Percentiles rank a stretch among this genome's conserved stretches.
Evolutionary conservation across 2,329 filamentous ascomycete species (phyloP).

Genomic region (Diaporthe humulicola): DNA sequence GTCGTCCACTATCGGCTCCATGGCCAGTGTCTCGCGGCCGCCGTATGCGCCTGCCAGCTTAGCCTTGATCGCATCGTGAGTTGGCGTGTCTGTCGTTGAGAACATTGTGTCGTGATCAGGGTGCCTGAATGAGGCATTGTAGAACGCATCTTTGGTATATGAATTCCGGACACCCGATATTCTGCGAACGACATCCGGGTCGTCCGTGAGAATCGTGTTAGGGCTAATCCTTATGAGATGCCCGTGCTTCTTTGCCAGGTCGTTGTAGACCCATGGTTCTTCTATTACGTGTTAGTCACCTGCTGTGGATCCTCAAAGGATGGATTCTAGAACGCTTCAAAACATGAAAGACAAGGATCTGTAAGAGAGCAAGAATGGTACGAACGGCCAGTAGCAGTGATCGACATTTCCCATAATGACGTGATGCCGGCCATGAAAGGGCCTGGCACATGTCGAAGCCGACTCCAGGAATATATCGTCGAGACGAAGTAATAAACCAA

Average conservation of each 20-base stretch:
- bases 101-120: slow-evolving; percentile 34
- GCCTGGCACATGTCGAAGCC: slow-evolving; percentile 46
- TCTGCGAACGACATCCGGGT: slow-evolving; percentile 48
- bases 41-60: slow-evolving; percentile 43
- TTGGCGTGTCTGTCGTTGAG: slow-evolving; percentile 39
- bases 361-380: too few relatives aligned
- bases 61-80: slow-evolving; percentile 48
- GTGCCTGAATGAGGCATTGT: not conserved
- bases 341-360: too few relatives aligned
- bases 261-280: slow-evolving; percentile 43
- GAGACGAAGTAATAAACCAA: slow-evolving; percentile 1
- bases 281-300: too few relatives aligned
- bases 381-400: slow-evolving; percentile 42
- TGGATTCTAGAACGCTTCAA: too few relatives aligned
- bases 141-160: slow-evolving; percentile 45
- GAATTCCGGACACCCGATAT: slow-evolving; percentile 47
- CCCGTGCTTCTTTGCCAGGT: slow-evolving; percentile 45
- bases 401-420: slow-evolving; percentile 48
- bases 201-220: slow-evolving; percentile 51
- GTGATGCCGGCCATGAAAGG: slow-evolving; percentile 49
- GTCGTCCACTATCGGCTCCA: slow-evolving; percentile 43
- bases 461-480: slow-evolving; percentile 27
- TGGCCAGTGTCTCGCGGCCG: slow-evolving; percentile 45
- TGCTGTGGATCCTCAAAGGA: too few relatives aligned
- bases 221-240: slow-evolving; percentile 52